Conservation (phyloP, 441 rosid genomes). For the Pelargonium myrrhifolium region DNA sequence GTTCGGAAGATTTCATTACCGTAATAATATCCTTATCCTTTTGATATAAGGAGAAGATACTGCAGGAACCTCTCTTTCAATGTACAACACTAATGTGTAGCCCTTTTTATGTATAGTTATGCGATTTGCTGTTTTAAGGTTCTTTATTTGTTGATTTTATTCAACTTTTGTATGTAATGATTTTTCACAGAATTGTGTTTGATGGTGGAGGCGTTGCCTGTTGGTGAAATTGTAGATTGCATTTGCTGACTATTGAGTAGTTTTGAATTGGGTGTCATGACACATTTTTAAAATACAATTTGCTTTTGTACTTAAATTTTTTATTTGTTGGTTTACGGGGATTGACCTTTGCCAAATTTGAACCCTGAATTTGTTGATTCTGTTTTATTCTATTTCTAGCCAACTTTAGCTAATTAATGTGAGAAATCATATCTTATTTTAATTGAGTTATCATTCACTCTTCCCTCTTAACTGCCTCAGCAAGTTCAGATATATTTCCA, state of each 20-base stretch:
- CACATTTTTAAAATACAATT: background rate
- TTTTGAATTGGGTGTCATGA: background rate
- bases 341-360: background rate
- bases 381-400: slow-evolving; percentile 1
- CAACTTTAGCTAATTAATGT: background rate
- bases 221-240: background rate
- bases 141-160: background rate
- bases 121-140: slow-evolving; percentile 1
- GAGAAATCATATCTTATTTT: background rate
- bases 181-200: slow-evolving; percentile 6
- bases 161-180: slow-evolving; percentile 4
- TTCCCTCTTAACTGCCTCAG: slow-evolving; percentile 16
- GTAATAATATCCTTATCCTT: background rate
- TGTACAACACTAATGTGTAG: background rate
- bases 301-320: background rate
- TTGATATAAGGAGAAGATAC: background rate
- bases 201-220: slow-evolving; percentile 6
- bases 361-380: background rate
- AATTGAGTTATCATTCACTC: background rate
- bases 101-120: background rate
- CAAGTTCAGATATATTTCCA: slow-evolving; percentile 61
- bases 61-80: background rate
- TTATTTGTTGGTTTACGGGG: background rate
- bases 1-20: slow-evolving; percentile 1
- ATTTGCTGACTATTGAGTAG: background rate